Base-by-base conservation (phyloP, 116 monocot species). In the Posidonia oceanica region DNA sequence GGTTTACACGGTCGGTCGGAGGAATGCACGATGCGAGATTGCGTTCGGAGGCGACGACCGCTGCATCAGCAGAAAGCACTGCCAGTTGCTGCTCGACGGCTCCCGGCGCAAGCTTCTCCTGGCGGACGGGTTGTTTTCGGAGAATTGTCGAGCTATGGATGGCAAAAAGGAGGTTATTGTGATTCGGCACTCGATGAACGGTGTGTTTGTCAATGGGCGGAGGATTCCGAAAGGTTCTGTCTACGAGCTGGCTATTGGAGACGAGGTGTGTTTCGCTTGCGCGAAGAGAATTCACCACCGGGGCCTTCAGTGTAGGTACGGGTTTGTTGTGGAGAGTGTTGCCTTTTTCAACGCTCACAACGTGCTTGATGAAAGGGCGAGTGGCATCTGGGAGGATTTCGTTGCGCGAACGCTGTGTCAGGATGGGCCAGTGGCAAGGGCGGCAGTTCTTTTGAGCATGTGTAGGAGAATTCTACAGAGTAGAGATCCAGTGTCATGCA, bases 301-400 rank as follows among this genome's bases (percentile, higher is more conserved):
- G 36, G 39, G 57, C 39, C 20, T 10, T 1, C 78, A 37, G 36
- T 73, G 53, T n/a, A 39, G 82, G 15, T 89, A 84, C 79, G 42
- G 86, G n/a, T 87, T 93, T 81, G 23, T 87, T n/a, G 87, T 93
- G 29, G 83, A 83, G 70, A 75, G 72, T 53, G 65, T 86, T 66
- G 69, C 76, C 63, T 77, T 81, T 61, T 70, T 74, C 1, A 58
- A 64, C 10, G 65, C 44, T 14, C 4, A 52, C 1, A 10, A 73
- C 3, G 10, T 65, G 59, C 12, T 70, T 36, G 70, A 55, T 68
- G 12, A 7, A 61, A 61, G 36, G 65, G 37, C 59, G 12, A 17
- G 48, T 22, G 3, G 15, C 0, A 23, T 14, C 39, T 58, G 18
- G 0, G 16, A 29, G n/a, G 51, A 61, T 69, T 16, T 53, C 7